Base-by-base conservation (phyloP, 129 eudicot species). In the Gnaphalium uliginosum region DNA sequence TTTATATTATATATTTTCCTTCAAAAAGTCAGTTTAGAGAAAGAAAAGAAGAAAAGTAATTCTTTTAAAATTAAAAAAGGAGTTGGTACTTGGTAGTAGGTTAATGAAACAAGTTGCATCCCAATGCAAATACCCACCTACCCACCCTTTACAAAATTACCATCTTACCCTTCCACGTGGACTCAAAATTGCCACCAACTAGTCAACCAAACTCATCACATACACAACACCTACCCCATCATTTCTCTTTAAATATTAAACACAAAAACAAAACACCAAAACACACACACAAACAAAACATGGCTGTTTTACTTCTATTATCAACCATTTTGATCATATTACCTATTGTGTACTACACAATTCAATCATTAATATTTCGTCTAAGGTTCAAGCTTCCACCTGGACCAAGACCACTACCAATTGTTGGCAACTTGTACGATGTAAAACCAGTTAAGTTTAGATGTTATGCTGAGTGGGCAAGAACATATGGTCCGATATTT, bases 361-460 rank as follows among this genome's bases (percentile, higher is more conserved):
- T 82, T 8, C 86, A 85, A 83, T 68, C 78, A 0, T 81, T 90
- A 27, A 63, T 76, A 85, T 68, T 58, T 4, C 86, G 90, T 32
- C 72, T 93, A 69, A 75, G 89, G 39, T 88, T 72, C 88, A 90
- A 85, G 68, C 91, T 90, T 26, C 98, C 98, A 0, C 98, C 97
- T 0, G 98, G 98, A 19, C 98, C 98, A 7, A 86, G 95, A 13
- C 96, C 91, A 0, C 77, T 86, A 7, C 98, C 98, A 0, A 74
- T 93, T 8, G 88, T 93, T 41, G 98, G 98, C 1, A 93, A 93
- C 85, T 70, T 93, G 29, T 93, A 90, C 88, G 93, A 90, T 66
- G 62, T 93, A 0, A 88, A 84, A 63, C 96, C 98, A 0, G 80
- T 93, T 4, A 85, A 81, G 57, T 89, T 93, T 88, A 77, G 92